These are phyloP conservation scores for Penicillium sp. DNA, from an alignment of 2,329 filamentous ascomycete species.

Conservation along the genomic window DNA sequence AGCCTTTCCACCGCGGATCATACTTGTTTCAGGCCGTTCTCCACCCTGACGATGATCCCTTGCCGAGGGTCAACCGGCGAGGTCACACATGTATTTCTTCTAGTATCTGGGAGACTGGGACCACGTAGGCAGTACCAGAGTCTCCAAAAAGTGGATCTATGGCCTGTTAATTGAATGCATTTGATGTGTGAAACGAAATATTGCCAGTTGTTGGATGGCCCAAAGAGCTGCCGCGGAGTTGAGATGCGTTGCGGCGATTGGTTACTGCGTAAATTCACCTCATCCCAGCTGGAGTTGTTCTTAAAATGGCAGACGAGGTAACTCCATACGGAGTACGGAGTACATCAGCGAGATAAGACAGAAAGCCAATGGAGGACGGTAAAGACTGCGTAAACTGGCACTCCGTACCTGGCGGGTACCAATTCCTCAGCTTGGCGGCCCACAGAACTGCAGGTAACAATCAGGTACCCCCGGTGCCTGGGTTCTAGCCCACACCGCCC, in stretches of 20 bases:
- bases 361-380: neutral
- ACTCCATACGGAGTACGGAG: too few relatives aligned
- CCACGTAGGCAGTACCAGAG: slow-evolving; percentile 6
- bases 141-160: neutral
- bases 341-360: neutral
- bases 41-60: slow-evolving; percentile 22
- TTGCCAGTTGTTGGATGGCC: neutral
- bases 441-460: slow-evolving; percentile 10
- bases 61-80: slow-evolving; percentile 17
- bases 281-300: neutral
- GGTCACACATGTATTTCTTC: slow-evolving; percentile 13
- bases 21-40: slow-evolving; percentile 26
- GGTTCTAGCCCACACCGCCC: slow-evolving; percentile 18
- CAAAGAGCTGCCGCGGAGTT: neutral
- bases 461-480: slow-evolving; percentile 8
- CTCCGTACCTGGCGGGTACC: slow-evolving; percentile 9
- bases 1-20: slow-evolving; percentile 21
- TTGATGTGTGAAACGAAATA: too few relatives aligned
- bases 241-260: neutral
- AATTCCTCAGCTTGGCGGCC: slow-evolving; percentile 3
- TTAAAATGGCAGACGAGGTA: neutral
- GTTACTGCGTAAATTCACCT: neutral
- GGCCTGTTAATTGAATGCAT: neutral
- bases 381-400: slow-evolving; percentile 1
- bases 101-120: too few relatives aligned